phyloP scores from a whole-genome alignment of 331 rosid species.

The Quercus lobata region DNA sequence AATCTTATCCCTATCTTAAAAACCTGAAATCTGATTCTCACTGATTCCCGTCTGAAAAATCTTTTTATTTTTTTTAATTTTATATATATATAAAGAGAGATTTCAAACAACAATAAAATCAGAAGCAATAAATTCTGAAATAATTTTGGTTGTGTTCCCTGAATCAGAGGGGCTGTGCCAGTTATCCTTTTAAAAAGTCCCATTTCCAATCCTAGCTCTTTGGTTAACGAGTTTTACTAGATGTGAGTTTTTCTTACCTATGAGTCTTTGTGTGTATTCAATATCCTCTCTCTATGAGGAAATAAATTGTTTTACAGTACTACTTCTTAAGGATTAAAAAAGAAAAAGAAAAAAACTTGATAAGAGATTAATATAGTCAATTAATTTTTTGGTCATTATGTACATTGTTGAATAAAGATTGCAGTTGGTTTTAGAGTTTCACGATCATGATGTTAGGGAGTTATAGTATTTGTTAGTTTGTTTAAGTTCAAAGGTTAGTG shows the following conservation, averaged over 20 bases:
- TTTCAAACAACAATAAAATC: too few relatives aligned
- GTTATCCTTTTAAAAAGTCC: neutral
- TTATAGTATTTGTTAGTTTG: neutral
- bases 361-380: neutral
- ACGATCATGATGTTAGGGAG: too few relatives aligned
- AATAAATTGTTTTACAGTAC: neutral
- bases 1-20: too few relatives aligned
- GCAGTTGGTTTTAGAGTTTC: neutral
- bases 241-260: neutral
- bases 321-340: neutral
- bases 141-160: too few relatives aligned
- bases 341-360: neutral
- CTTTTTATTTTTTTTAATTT: too few relatives aligned
- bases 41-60: too few relatives aligned
- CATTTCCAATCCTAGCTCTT: neutral
- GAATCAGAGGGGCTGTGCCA: neutral
- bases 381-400: neutral
- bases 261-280: neutral
- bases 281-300: neutral
- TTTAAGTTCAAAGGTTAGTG: constrained; percentile 5
- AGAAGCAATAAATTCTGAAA: too few relatives aligned
- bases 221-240: neutral
- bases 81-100: too few relatives aligned
- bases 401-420: neutral
- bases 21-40: too few relatives aligned